Evolutionary conservation across 1,284 basidiomycete species (phyloP), one percentile per base, ranked within the genome.

Genomic region (Cryptococcus sp.): DNA sequence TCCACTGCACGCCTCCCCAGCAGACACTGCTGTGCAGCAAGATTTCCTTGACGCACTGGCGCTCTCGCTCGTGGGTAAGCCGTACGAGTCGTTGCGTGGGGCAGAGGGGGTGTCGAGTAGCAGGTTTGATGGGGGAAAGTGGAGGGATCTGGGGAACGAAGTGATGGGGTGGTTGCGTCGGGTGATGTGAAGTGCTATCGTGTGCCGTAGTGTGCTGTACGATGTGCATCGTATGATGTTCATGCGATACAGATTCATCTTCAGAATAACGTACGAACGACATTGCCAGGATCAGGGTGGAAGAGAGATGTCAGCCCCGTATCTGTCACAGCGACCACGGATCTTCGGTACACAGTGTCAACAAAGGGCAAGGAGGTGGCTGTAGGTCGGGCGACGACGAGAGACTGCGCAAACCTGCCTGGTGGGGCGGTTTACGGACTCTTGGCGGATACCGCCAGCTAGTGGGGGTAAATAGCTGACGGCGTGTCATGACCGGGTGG

Each of bases 271-370:
- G n/a, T n/a, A n/a, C n/a, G n/a, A n/a, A n/a, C n/a, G n/a, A n/a
- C n/a, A n/a, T n/a, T n/a, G n/a, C n/a, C n/a, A n/a, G n/a, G n/a
- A n/a, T n/a, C n/a, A 33, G 28, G 28, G 9, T 4, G 28, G 28
- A 4, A 9, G 0, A 15, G 21, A 37, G 12, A 67, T 77, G 70
- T 76, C 50, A 63, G 68, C 73, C 73, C 73, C 74, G 76, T 77
- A 77, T 77, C 76, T 77, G 76, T 77, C 76, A 75, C 63, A 53
- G 60, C 64, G 69, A 57, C 70, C 68, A 74, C 62, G 23, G 55
- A 67, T 20, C 71, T 71, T 67, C 58, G 65, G 66, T 57, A 40
- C 62, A 65, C 51, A 42, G 57, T 72, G 74, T 75, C 74, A 75
- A 66, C 58, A 52, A 51, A 74, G 67, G 74, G 74, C 60, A 16